These are phyloP conservation scores for Talaromyces liani DNA, from an alignment of 495 filamentous ascomycete species.

Conservation along the genomic window DNA sequence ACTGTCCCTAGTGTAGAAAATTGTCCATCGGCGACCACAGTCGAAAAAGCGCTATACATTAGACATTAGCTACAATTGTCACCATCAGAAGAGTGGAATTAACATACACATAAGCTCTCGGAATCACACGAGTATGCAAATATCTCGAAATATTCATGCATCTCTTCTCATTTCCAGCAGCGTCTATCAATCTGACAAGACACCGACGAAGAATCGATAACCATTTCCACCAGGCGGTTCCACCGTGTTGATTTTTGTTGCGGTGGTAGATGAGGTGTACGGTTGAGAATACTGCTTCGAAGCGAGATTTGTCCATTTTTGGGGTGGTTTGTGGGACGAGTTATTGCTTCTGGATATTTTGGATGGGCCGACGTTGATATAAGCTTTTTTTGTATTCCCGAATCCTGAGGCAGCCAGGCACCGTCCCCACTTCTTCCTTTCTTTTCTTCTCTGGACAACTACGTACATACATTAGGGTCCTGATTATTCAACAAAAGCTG, in stretches of 20 bases:
- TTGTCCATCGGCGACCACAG: conserved; percentile 61
- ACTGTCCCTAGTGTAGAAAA: conserved; percentile 75
- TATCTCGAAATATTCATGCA: conserved; percentile 14
- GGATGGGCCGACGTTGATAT: background rate
- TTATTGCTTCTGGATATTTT: background rate
- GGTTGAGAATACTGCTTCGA: conserved; percentile 24
- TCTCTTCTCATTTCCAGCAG: conserved; percentile 20
- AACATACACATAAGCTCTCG: conserved; percentile 40
- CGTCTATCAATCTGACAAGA: conserved; percentile 41
- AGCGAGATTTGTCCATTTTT: conserved; percentile 3
- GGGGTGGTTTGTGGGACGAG: background rate
- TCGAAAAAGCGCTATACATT: conserved; percentile 54
- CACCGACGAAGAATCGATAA: conserved; percentile 59
- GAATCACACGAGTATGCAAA: conserved; percentile 27
- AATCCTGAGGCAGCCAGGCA: background rate
- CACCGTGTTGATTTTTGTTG: conserved; percentile 75
- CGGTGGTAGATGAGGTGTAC: conserved; percentile 65
- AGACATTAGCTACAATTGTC: background rate
- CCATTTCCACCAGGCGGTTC: conserved; percentile 65
- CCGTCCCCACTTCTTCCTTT: background rate
- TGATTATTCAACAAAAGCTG: background rate
- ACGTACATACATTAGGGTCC: no score
- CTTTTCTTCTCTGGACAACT: background rate
- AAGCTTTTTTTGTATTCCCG: conserved; percentile 1
- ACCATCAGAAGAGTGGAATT: background rate